phyloP scores from a whole-genome alignment of 352 stramenopile species.

The Phytophthora litchii region DNA sequence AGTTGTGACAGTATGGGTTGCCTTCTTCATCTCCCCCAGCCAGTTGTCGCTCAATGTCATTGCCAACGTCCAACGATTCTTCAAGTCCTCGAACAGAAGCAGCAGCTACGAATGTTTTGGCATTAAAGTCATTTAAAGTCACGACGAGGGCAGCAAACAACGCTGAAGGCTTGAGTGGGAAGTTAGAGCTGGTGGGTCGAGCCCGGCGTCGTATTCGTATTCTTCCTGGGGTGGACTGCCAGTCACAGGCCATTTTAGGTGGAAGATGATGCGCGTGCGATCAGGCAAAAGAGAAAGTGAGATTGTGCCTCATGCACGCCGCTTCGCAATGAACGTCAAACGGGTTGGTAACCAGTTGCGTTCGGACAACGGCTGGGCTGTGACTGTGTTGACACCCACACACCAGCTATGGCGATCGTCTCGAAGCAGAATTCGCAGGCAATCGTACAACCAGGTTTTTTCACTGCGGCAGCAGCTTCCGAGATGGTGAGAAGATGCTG shows the following conservation, averaged over 20 bases:
- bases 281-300: constrained; percentile 12
- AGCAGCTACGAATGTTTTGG: constrained; percentile 6
- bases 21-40: constrained; percentile 20
- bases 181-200: constrained; percentile 2
- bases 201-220: constrained; percentile 14
- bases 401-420: constrained; percentile 7
- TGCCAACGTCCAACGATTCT: neutral
- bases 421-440: constrained; percentile 18
- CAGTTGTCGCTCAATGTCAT: constrained; percentile 12
- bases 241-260: constrained; percentile 2
- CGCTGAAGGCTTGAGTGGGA: constrained; percentile 18
- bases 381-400: constrained; percentile 15
- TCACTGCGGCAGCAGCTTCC: constrained; percentile 3
- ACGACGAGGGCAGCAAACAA: constrained; percentile 20
- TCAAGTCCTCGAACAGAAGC: constrained; percentile 15
- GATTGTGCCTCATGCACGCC: neutral
- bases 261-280: constrained; percentile 6
- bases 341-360: constrained; percentile 6
- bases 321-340: constrained; percentile 26
- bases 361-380: constrained; percentile 23
- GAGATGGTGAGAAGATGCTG: constrained; percentile 24
- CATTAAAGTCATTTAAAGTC: constrained; percentile 14
- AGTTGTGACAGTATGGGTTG: constrained; percentile 47
- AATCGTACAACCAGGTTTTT: constrained; percentile 28
- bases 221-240: constrained; percentile 1